Conservation (phyloP, 192 early-diverging fungal species). For the Gryganskiella cystojenkinii region DNA sequence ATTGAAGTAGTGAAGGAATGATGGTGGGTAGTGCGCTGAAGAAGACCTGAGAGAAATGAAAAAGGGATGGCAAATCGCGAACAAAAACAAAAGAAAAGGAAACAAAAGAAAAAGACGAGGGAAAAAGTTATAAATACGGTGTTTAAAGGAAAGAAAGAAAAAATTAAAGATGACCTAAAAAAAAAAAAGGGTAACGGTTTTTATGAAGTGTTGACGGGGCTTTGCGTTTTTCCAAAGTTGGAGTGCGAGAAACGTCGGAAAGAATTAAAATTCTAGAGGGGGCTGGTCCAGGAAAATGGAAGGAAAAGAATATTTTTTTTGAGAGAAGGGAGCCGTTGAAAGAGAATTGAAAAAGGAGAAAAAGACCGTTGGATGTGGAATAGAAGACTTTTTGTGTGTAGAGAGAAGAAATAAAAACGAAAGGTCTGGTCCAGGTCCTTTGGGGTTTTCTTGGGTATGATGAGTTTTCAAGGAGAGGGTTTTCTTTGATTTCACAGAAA, state of each 20-base stretch:
- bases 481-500: too few relatives aligned
- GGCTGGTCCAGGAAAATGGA: slow-evolving; percentile 7
- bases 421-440: too few relatives aligned
- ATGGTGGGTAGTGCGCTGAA: not conserved
- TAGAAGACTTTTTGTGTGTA: too few relatives aligned
- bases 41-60: not conserved
- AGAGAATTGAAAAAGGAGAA: not conserved
- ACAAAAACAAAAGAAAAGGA: not conserved
- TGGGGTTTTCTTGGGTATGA: too few relatives aligned
- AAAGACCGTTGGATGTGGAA: too few relatives aligned
- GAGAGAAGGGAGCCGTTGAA: not conserved
- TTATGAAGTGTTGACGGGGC: not conserved
- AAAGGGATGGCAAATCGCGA: too few relatives aligned
- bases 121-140: not conserved
- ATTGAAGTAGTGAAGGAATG: not conserved
- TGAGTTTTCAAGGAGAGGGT: too few relatives aligned
- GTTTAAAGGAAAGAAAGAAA: not conserved
- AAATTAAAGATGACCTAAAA: slow-evolving; percentile 1
- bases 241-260: slow-evolving; percentile 15
- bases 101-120: slow-evolving; percentile 1
- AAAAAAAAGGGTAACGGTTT: not conserved
- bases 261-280: slow-evolving; percentile 55
- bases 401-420: too few relatives aligned
- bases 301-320: not conserved
- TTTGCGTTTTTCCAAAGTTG: too few relatives aligned